Conservation (phyloP, 176 grass and related monocot genomes). For the Neostapfia colusana region DNA sequence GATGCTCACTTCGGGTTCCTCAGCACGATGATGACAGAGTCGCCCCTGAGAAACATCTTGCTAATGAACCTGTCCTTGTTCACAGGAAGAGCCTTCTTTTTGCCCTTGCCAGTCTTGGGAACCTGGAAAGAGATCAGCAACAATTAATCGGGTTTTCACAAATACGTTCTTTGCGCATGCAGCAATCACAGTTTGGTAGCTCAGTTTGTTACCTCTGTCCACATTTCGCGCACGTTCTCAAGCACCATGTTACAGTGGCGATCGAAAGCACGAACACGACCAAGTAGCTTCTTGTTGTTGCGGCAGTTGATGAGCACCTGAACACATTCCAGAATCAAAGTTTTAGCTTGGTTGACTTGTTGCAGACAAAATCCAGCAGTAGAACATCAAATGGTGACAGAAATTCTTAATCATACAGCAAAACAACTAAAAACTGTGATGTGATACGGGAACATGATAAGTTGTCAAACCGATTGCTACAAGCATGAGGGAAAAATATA, state of each 20-base stretch:
- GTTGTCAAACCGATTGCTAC: neutral
- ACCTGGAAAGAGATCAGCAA: conserved; percentile 43
- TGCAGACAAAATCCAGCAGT: neutral
- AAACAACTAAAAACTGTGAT: neutral
- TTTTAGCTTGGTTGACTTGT: neutral
- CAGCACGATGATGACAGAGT: conserved; percentile 78
- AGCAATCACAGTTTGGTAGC: neutral
- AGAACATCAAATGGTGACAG: neutral
- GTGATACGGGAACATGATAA: neutral
- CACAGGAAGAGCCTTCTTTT: conserved; percentile 72
- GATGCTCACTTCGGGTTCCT: conserved; percentile 60
- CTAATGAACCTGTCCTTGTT: conserved; percentile 87
- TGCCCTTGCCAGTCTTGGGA: conserved; percentile 77
- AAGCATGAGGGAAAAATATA: neutral
- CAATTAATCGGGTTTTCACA: neutral
- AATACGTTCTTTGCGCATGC: neutral
- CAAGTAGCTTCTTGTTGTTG: conserved; percentile 79
- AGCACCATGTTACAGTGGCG: conserved; percentile 87
- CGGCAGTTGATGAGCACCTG: conserved; percentile 78
- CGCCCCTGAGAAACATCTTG: conserved; percentile 79
- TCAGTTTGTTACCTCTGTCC: conserved; percentile 63
- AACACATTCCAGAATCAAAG: neutral
- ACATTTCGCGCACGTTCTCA: conserved; percentile 78
- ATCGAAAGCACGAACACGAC: conserved; percentile 74
- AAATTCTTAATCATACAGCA: no score